Evolutionary conservation across 257 asterid genomes (phyloP).

Genomic region (Ehretia macrophylla): DNA sequence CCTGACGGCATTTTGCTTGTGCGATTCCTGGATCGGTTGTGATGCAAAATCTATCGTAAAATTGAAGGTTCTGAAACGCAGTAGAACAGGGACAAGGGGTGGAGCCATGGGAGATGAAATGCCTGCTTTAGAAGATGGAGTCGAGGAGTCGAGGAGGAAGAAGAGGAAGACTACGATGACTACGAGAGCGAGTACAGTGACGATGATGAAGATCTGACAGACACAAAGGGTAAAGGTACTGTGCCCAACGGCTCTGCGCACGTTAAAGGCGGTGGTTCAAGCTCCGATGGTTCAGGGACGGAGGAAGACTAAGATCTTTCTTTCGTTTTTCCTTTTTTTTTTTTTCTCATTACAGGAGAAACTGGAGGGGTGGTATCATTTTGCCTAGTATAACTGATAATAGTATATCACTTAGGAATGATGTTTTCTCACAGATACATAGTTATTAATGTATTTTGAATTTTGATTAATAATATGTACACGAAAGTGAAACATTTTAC

Average conservation of each 20-base stretch:
- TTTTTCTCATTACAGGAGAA: too few relatives aligned
- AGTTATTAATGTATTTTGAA: too few relatives aligned
- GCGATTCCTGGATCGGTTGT: constrained; percentile 96
- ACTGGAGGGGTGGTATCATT: too few relatives aligned
- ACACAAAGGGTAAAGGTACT: constrained; percentile 39
- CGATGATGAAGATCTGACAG: constrained; percentile 71
- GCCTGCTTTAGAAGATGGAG: constrained; percentile 66
- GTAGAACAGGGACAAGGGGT: constrained; percentile 44
- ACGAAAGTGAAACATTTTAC: too few relatives aligned
- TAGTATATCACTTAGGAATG: too few relatives aligned
- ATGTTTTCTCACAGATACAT: too few relatives aligned
- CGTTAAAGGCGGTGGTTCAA: constrained; percentile 30
- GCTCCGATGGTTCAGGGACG: constrained; percentile 62
- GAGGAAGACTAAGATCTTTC: constrained; percentile 43
- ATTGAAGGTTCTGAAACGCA: constrained; percentile 75
- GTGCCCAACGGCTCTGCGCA: constrained; percentile 54
- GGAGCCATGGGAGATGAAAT: constrained; percentile 37
- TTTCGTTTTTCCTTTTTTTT: too few relatives aligned
- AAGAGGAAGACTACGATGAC: constrained; percentile 82
- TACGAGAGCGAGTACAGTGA: constrained; percentile 95
- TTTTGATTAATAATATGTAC: too few relatives aligned
- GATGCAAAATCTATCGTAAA: constrained; percentile 65
- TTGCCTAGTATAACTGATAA: too few relatives aligned
- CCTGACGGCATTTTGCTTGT: constrained; percentile 64
- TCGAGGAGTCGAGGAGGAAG: constrained; percentile 85